Base-by-base conservation (phyloP, 371 early-diverging fungal species). In the Mortierella sp. region DNA sequence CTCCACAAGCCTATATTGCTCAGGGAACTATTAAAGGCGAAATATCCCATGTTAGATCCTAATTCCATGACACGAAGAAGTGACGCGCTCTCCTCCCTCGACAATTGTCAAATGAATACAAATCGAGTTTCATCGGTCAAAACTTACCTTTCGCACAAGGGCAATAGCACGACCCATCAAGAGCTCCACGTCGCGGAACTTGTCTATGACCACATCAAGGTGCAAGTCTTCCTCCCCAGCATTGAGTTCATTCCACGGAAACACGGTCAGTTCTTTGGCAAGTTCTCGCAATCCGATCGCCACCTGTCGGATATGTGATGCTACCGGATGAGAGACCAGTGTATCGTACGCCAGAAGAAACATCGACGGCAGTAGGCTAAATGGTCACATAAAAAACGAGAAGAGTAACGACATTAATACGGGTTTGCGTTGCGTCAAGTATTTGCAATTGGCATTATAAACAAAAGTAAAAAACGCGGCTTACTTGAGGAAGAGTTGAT, bases 301-400 rank as follows among this genome's bases (percentile, higher is more conserved):
- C 19, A 96, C 88, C 34, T 82, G 79, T 0, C 87, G 88, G 13
- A 93, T 86, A 54, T 88, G 89, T 24, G 88, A 82, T 5, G 90
- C 86, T 19, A 94, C 83, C 0, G 96, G 93, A 74, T 96, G 95
- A 9, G 88, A 88, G 13, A 91, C 87, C 2, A 97, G 88, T 0
- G 93, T 91, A 74, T 96, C 95, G 77, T 96, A 98, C 0, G 94
- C 92, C 59, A 96, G 88, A 16, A 96, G 82, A 19, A 93, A 93
- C 48, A 95, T 74, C 0, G 94, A 93, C 5, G 97, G 96, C 28
- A 98, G 80, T 26, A 98, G 80, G 34, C 94, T 92, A 78, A 55
- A 74, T 26, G 72, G 31, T 50, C 46, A 72, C 3, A 13, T 10
- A 46, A 59, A 13, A 76, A 53, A 81, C 61, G 34, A 21, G n/a